A percentile compares a stretch with the other conserved stretches of the same genome.
phyloP scores from a whole-genome alignment of 345 rosid genomes.

The Eucalyptus coolabah region DNA sequence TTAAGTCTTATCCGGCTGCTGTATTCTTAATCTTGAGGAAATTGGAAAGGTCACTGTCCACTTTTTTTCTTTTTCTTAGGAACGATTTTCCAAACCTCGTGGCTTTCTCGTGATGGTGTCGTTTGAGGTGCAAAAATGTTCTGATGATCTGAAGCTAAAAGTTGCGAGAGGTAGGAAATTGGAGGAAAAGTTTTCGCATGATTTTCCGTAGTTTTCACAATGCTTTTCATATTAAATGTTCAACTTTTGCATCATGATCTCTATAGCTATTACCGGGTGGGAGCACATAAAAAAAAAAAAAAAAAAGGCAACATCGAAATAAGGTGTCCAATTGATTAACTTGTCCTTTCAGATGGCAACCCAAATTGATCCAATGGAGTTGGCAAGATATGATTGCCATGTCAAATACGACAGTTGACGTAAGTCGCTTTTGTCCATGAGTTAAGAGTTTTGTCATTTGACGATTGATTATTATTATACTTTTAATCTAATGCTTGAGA shows the following conservation, averaged over 20 bases:
- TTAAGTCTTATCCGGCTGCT: background rate
- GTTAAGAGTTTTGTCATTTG: background rate
- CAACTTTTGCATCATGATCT: background rate
- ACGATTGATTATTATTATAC: background rate
- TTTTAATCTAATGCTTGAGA: background rate
- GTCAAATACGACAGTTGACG: rapidly evolving
- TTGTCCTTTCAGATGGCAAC: background rate
- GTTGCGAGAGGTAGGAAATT: background rate
- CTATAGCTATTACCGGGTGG: background rate
- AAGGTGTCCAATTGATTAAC: background rate
- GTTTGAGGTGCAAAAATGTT: background rate
- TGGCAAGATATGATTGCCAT: background rate
- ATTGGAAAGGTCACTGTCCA: background rate
- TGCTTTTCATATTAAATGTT: background rate
- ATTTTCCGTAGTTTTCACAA: background rate
- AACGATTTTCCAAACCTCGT: background rate
- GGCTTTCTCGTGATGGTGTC: background rate
- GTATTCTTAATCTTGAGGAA: background rate
- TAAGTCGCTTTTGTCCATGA: background rate
- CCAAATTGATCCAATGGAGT: background rate
- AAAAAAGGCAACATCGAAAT: background rate
- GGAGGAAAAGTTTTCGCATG: background rate
- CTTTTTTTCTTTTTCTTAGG: background rate
- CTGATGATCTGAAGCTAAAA: background rate
- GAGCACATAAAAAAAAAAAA: background rate